phyloP scores from a whole-genome alignment of 768 basidiomycete genomes.

The Pulveroboletus ravenelii region DNA sequence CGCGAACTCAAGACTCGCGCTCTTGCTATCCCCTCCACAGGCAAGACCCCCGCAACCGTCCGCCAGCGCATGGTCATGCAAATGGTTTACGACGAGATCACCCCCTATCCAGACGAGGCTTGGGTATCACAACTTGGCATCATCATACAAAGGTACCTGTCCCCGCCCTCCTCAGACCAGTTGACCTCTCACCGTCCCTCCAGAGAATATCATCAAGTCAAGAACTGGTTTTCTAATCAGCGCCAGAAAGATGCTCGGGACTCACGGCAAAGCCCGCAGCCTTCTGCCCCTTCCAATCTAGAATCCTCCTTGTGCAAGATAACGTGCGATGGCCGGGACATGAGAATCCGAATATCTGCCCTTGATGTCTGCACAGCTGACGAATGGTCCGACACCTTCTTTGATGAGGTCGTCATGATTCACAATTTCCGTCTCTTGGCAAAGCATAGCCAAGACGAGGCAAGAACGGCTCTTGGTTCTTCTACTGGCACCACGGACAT shows the following conservation, averaged over 20 bases:
- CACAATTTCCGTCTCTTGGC: slow-evolving; percentile 43
- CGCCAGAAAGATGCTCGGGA: slow-evolving; percentile 44
- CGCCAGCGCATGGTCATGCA: slow-evolving; percentile 55
- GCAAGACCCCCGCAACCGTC: slow-evolving; percentile 47
- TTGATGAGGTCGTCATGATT: slow-evolving; percentile 59
- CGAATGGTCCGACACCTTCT: slow-evolving; percentile 58
- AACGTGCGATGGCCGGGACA: slow-evolving; percentile 34
- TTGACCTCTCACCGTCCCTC: slow-evolving; percentile 2
- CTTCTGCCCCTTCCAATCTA: slow-evolving; percentile 29
- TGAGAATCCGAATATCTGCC: slow-evolving; percentile 48
- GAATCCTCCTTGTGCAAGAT: slow-evolving; percentile 34
- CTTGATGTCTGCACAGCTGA: slow-evolving; percentile 39
- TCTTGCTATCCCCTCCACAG: slow-evolving; percentile 31
- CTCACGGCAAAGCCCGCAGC: slow-evolving; percentile 33
- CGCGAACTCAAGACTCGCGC: slow-evolving; percentile 31
- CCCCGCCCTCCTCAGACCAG: neutral
- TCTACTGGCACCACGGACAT: slow-evolving; percentile 23
- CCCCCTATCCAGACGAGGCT: slow-evolving; percentile 58
- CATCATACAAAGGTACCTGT: slow-evolving; percentile 47
- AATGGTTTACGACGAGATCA: slow-evolving; percentile 63
- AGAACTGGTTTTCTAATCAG: slow-evolving; percentile 67
- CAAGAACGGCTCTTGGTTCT: slow-evolving; percentile 26
- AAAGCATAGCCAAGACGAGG: slow-evolving; percentile 35
- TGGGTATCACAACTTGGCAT: slow-evolving; percentile 59
- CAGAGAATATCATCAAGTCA: slow-evolving; percentile 57